Evolutionary conservation across 148 eudicot species (phyloP).

Genomic region (Amaranthus hypochondriacus): DNA sequence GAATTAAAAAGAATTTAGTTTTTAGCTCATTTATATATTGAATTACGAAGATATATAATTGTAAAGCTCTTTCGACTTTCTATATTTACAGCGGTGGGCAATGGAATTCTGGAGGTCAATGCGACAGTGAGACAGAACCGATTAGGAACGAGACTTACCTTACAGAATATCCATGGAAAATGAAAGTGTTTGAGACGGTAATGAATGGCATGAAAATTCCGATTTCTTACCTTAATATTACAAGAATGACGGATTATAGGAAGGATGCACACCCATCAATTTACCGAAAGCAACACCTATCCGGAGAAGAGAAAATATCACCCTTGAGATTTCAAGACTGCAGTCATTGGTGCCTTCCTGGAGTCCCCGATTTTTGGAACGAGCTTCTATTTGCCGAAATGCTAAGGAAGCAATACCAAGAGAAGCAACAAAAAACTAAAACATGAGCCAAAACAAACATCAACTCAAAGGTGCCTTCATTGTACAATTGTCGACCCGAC

Average conservation of each 20-base stretch:
- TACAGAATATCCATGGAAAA: constrained; percentile 57
- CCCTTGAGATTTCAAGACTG: constrained; percentile 75
- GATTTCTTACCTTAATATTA: constrained; percentile 66
- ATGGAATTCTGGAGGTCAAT: constrained; percentile 94
- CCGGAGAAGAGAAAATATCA: constrained; percentile 47
- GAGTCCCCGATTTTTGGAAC: constrained; percentile 95
- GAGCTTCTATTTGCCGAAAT: constrained; percentile 81
- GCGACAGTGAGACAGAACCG: constrained; percentile 77
- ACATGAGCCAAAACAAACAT: constrained; percentile 15
- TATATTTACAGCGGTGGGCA: constrained; percentile 72
- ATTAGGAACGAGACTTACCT: constrained; percentile 64
- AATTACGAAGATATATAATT: not conserved
- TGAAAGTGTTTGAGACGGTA: constrained; percentile 58
- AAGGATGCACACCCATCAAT: constrained; percentile 92
- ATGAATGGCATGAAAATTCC: constrained; percentile 63
- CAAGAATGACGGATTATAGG: constrained; percentile 71
- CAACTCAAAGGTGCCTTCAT: not conserved
- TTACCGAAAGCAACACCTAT: constrained; percentile 45
- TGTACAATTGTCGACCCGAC: not conserved
- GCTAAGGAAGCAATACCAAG: constrained; percentile 43
- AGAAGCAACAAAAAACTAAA: constrained; percentile 25
- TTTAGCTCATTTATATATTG: too few species aligned
- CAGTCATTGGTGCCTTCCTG: constrained; percentile 99
- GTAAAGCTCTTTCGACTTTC: not conserved
- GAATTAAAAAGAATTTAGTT: too few species aligned